Evolutionary conservation across 805 yeast species (phyloP).

Genomic region (Isabelozyma gotoi): DNA sequence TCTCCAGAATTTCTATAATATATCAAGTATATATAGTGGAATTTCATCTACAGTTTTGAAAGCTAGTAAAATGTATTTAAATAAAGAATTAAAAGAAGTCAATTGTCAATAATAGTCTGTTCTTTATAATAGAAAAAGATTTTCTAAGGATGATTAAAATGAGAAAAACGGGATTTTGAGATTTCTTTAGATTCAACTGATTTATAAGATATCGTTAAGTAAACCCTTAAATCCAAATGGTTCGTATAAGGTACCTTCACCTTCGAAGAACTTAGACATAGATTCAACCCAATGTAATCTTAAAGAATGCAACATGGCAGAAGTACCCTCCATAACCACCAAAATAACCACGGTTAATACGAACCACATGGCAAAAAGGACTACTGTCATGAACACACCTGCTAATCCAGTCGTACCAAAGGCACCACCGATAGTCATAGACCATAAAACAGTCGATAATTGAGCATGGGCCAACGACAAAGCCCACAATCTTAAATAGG

Average conservation of each 20-base stretch:
- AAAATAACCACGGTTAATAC: constrained; percentile 64
- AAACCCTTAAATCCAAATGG: constrained; percentile 53
- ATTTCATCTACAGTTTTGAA: background rate
- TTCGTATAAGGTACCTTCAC: constrained; percentile 68
- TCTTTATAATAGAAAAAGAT: background rate
- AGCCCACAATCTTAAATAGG: constrained; percentile 77
- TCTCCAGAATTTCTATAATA: too few species aligned
- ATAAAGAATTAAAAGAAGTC: background rate
- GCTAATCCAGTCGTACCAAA: constrained; percentile 53
- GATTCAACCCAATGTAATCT: constrained; percentile 83
- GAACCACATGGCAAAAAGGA: constrained; percentile 75
- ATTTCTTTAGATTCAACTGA: too few species aligned
- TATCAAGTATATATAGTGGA: too few species aligned
- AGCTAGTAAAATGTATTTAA: background rate
- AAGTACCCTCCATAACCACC: constrained; percentile 80
- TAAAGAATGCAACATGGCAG: constrained; percentile 79
- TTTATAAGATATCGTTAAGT: constrained; percentile 4
- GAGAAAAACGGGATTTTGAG: too few species aligned
- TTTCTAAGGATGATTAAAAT: background rate
- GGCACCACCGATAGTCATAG: constrained; percentile 68
- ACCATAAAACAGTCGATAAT: constrained; percentile 70
- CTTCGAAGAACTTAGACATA: constrained; percentile 77
- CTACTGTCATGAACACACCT: constrained; percentile 59
- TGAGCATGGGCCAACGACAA: constrained; percentile 80
- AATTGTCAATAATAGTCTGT: too few species aligned